Conservation (phyloP, 345 rosid genomes). For the Ailanthus altissimus region DNA sequence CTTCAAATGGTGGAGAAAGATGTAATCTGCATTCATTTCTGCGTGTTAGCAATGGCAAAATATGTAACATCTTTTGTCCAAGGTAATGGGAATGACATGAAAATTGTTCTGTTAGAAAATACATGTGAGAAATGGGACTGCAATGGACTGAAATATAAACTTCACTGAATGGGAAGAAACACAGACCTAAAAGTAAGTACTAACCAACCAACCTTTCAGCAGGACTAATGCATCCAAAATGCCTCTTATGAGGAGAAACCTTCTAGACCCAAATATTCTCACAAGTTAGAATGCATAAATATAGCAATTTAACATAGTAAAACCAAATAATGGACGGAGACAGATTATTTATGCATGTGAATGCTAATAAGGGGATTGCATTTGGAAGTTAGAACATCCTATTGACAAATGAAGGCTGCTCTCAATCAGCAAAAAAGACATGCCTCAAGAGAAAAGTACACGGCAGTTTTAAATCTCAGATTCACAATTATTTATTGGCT, state of each 20-base stretch:
- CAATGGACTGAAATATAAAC: not conserved
- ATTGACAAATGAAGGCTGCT: not conserved
- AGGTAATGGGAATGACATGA: not conserved
- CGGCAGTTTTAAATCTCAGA: not conserved
- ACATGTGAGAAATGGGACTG: not conserved
- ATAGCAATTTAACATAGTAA: too few species aligned
- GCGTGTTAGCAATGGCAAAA: not conserved
- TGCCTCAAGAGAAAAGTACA: not conserved
- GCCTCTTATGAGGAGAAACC: too few species aligned
- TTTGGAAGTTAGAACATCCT: not conserved
- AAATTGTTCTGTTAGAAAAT: not conserved
- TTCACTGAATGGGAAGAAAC: too few species aligned
- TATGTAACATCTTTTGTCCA: conserved; percentile 11
- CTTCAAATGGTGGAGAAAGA: not conserved
- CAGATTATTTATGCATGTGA: not conserved
- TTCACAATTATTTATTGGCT: not conserved
- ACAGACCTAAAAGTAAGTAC: too few species aligned
- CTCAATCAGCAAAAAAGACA: not conserved
- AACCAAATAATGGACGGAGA: too few species aligned
- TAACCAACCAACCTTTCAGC: too few species aligned
- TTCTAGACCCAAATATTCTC: too few species aligned
- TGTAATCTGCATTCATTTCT: not conserved
- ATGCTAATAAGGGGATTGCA: not conserved
- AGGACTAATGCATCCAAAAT: too few species aligned
- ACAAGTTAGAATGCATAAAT: too few species aligned